Evolutionary conservation across 176 grass and related monocot genomes (phyloP).

Genomic region (Luzula sylvatica): DNA sequence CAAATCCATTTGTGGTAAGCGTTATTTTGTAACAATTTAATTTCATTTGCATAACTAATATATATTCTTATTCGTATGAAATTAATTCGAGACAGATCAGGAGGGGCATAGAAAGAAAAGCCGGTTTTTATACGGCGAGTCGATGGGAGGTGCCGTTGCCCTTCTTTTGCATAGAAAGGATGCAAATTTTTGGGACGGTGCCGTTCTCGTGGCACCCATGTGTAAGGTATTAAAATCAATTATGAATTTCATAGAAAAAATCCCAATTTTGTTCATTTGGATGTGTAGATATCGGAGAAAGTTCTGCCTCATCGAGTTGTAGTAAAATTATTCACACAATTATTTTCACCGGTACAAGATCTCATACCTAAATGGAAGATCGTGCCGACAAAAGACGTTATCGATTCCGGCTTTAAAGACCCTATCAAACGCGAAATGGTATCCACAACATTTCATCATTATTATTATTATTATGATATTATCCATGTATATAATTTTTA

Average conservation of each 20-base stretch:
- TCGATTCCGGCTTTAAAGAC: constrained; percentile 80
- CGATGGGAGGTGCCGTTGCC: constrained; percentile 73
- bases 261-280: neutral
- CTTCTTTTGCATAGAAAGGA: constrained; percentile 71
- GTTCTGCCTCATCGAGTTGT: constrained; percentile 72
- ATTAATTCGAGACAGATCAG: constrained; percentile 19
- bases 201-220: constrained; percentile 71
- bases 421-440: constrained; percentile 74
- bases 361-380: constrained; percentile 96
- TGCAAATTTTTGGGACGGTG: constrained; percentile 75
- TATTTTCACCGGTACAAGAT: constrained; percentile 71
- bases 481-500: neutral
- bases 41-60: neutral
- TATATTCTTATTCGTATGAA: too few relatives aligned
- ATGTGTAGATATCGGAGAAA: constrained; percentile 71
- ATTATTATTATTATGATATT: neutral
- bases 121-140: constrained; percentile 83
- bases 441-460: neutral
- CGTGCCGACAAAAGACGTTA: constrained; percentile 77
- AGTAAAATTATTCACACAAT: constrained; percentile 50
- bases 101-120: constrained; percentile 55
- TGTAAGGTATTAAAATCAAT: constrained; percentile 49
- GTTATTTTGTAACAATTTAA: neutral
- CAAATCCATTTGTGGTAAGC: constrained; percentile 70
- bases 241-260: neutral